Evolutionary conservation across 305 asterid species (phyloP), one percentile per base, ranked within the genome.

Genomic region (Petunia hybrid): DNA sequence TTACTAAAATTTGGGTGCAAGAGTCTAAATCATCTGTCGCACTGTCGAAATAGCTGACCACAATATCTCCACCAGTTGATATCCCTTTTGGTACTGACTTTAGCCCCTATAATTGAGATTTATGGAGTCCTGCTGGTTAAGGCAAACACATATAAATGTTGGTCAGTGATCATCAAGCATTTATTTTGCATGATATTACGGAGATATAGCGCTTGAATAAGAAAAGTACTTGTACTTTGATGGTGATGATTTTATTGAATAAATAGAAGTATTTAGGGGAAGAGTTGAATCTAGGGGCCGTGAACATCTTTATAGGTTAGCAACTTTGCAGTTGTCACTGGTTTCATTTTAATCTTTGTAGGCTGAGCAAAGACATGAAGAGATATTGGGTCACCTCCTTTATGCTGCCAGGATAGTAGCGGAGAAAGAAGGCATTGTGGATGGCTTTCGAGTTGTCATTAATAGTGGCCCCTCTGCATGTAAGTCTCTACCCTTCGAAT

Each of bases 391-490:
- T 57, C 91, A 85, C 85, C 97, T 95, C 78, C 97, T 95, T 56
- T 87, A 92, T 87, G 98, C 92, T 80, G 94, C 98, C 80, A 95
- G 89, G 86, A 80, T 94, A 85, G 97, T 95, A 69, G 99, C 98
- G 0, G 99, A 94, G 84, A 95, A 88, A 88, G 99, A 95, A 87
- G 97, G 97, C 86, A 87, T 95, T 46, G 59, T 82, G 12, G 99
- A 95, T 86, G 99, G 98, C 78, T 95, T 95, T 76, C 97, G 98
- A 63, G 97, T 95, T 78, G 99, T 95, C 57, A 90, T 95, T 42
- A 95, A 95, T 87, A 91, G 87, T 85, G 98, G 98, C 70, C 84
- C 92, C 56, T 86, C 92, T 59, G 97, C 97, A 64, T 92, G 99
- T 92, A 80, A 89, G 90, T 83, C 83, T 75, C 63, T 78, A 46